Percentiles rank a stretch among this genome's conserved stretches.
phyloP scores from a whole-genome alignment of 1,139 yeast species.

The Debaryomyces nepalensis region DNA sequence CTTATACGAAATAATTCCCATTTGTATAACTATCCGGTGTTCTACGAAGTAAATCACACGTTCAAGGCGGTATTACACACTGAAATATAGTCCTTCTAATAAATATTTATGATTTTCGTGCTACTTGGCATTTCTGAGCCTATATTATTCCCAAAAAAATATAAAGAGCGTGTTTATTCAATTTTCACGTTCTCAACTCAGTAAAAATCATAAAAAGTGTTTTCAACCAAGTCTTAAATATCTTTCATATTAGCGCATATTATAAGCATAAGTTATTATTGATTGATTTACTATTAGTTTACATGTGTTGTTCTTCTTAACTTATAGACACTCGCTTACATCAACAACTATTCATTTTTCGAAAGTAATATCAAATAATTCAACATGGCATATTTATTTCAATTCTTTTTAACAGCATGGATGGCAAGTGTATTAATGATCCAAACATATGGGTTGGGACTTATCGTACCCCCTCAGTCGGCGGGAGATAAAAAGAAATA shows the following conservation, averaged over 20 bases:
- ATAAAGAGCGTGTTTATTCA: background rate
- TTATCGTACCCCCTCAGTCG: constrained; percentile 14
- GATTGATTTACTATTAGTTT: background rate
- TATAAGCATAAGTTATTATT: background rate
- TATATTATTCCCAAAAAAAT: background rate
- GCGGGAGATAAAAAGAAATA: constrained; percentile 31
- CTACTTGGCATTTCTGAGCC: background rate
- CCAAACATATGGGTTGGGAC: constrained; percentile 12
- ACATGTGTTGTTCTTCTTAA: constrained; percentile 1
- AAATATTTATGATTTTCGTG: no score
- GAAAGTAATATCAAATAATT: background rate
- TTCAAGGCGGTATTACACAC: no score
- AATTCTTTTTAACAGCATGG: constrained; percentile 2
- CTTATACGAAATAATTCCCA: no score
- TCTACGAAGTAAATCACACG: no score
- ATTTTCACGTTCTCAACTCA: constrained; percentile 2
- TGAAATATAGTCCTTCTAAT: no score
- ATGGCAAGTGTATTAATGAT: constrained; percentile 3
- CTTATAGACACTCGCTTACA: constrained; percentile 4
- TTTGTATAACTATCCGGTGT: no score
- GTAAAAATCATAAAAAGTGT: no score
- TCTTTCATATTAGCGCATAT: background rate
- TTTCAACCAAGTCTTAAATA: background rate
- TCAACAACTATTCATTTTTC: constrained; percentile 1
- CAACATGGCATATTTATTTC: constrained; percentile 2